A percentile compares a stretch with the other conserved stretches of the same genome.
phyloP scores from a whole-genome alignment of 306 rosid species.

The Cercis canadensis region DNA sequence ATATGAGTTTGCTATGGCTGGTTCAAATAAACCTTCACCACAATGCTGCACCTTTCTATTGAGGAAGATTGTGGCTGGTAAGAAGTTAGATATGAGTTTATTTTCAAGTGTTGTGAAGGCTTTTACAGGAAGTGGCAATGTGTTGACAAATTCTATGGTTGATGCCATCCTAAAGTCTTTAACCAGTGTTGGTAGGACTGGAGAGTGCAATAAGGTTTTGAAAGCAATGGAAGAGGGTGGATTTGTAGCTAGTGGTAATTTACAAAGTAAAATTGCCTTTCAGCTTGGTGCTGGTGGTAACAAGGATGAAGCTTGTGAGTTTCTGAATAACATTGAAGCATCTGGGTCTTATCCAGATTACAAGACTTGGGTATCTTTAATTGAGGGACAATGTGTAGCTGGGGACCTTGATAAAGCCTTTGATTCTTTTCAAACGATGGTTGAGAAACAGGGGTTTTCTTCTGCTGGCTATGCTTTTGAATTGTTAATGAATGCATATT shows the following conservation, averaged over 20 bases:
- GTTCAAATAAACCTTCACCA: slow-evolving; percentile 57
- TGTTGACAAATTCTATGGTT: slow-evolving; percentile 54
- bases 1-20: slow-evolving; percentile 82
- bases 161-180: slow-evolving; percentile 65
- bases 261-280: slow-evolving; percentile 59
- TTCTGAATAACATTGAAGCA: slow-evolving; percentile 54
- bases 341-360: slow-evolving; percentile 47
- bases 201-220: slow-evolving; percentile 63
- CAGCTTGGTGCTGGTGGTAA: slow-evolving; percentile 55
- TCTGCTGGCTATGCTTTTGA: slow-evolving; percentile 55
- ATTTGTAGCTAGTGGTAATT: slow-evolving; percentile 46
- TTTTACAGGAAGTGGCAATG: slow-evolving; percentile 56
- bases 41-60: slow-evolving; percentile 59
- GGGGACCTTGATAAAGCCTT: slow-evolving; percentile 68
- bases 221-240: slow-evolving; percentile 70
- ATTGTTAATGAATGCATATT: slow-evolving; percentile 58
- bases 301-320: slow-evolving; percentile 56
- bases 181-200: slow-evolving; percentile 58
- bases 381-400: slow-evolving; percentile 62
- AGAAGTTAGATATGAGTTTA: slow-evolving; percentile 61
- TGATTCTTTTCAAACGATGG: slow-evolving; percentile 59
- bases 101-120: slow-evolving; percentile 61
- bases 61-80: slow-evolving; percentile 56
- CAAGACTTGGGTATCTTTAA: slow-evolving; percentile 62
- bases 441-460: slow-evolving; percentile 58